A percentile compares a stretch with the other conserved stretches of the same genome.
phyloP scores from a whole-genome alignment of 2,329 filamentous ascomycete genomes.

The Neospermospora avenae region DNA sequence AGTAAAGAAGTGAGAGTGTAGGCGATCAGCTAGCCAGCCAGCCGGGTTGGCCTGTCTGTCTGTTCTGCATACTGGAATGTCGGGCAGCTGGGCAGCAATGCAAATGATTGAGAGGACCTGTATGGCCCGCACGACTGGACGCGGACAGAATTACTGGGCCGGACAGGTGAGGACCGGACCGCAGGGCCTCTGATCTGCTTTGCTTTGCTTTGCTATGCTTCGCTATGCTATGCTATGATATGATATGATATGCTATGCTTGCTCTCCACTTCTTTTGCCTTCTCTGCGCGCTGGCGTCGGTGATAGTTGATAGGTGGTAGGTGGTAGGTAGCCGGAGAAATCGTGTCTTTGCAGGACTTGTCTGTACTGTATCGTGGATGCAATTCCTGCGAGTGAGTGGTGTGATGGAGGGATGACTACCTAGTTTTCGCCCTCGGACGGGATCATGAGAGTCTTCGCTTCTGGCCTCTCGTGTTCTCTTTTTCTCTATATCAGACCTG shows the following conservation, averaged over 20 bases:
- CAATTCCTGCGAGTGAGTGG: not conserved
- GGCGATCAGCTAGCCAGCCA: not conserved
- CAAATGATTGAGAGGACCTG: slow-evolving; percentile 4
- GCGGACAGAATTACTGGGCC: not conserved
- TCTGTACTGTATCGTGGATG: not conserved
- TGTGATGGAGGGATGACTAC: not conserved
- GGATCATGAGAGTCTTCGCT: not conserved
- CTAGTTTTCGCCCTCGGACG: too few species aligned
- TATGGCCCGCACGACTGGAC: not conserved
- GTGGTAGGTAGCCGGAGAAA: not conserved
- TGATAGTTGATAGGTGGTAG: too few species aligned
- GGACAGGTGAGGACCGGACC: not conserved
- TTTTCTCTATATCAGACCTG: not conserved
- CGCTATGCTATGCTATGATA: too few species aligned
- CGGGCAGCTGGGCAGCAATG: slow-evolving; percentile 31
- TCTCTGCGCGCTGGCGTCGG: not conserved
- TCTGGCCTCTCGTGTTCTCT: not conserved
- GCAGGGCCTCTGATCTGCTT: not conserved
- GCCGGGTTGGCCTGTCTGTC: slow-evolving; percentile 2
- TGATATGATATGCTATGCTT: not conserved
- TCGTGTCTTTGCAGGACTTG: not conserved
- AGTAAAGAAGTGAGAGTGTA: not conserved
- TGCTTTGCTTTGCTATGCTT: not conserved
- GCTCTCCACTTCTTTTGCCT: not conserved
- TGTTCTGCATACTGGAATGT: not conserved